Conservation (phyloP, 2,329 filamentous ascomycete genomes). For the Microcyclospora tardicrescens region DNA sequence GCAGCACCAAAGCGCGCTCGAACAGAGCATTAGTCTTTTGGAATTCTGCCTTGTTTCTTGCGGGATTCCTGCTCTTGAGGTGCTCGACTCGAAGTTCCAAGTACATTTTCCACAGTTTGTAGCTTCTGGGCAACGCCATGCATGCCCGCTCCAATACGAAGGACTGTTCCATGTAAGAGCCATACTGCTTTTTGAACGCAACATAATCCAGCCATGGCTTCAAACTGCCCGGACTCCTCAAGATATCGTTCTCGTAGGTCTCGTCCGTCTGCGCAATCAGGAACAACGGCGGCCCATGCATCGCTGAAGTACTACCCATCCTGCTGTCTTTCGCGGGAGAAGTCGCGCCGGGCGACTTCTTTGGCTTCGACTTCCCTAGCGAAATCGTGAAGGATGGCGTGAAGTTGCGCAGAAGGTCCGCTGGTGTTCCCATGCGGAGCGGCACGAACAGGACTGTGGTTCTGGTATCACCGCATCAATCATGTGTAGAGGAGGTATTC, state of each 20-base stretch:
- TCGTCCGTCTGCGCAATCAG: constrained; percentile 71
- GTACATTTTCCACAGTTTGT: constrained; percentile 98
- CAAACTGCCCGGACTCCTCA: constrained; percentile 70
- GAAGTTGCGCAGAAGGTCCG: constrained; percentile 33
- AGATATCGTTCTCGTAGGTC: constrained; percentile 90
- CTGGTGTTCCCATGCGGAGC: constrained; percentile 27
- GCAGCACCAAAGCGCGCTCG: constrained; percentile 76
- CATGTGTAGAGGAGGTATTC: too few relatives aligned
- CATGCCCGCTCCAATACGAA: constrained; percentile 84
- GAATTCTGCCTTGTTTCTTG: constrained; percentile 66
- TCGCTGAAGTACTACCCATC: neutral
- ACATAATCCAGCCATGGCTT: constrained; percentile 95
- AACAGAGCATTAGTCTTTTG: constrained; percentile 91
- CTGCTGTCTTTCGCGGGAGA: constrained; percentile 1
- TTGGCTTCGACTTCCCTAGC: constrained; percentile 13
- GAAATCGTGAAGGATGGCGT: constrained; percentile 17
- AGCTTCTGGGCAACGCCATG: constrained; percentile 77
- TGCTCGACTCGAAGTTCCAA: constrained; percentile 64
- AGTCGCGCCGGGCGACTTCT: constrained; percentile 1
- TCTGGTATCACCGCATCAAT: too few relatives aligned
- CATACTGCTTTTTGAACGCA: constrained; percentile 79
- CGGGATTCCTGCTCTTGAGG: constrained; percentile 61
- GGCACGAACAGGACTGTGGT: too few relatives aligned
- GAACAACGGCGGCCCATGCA: constrained; percentile 18
- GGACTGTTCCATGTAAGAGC: constrained; percentile 72